Conservation (phyloP, 2,329 filamentous ascomycete genomes). For the Pezicula radicicola region DNA sequence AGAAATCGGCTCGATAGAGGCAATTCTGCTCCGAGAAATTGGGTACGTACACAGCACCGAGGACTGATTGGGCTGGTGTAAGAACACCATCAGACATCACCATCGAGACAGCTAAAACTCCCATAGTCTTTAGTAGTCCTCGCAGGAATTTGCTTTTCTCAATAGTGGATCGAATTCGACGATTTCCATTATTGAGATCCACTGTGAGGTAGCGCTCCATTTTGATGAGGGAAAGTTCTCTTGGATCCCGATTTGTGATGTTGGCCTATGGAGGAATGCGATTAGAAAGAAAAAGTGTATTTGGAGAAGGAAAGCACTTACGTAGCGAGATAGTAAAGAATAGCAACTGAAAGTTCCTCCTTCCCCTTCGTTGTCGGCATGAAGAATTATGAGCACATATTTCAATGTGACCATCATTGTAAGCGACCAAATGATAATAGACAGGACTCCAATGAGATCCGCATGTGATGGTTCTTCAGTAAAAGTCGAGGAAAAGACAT, state of each 20-base stretch:
- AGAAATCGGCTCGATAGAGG: too few relatives aligned
- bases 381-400: constrained; percentile 62
- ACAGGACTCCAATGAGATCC: constrained; percentile 60
- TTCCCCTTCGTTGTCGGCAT: constrained; percentile 67
- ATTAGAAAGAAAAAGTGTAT: neutral
- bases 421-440: constrained; percentile 65
- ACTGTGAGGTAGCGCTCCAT: constrained; percentile 56
- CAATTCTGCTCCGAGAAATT: too few relatives aligned
- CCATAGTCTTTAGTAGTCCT: constrained; percentile 56
- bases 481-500: constrained; percentile 67
- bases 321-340: constrained; percentile 58
- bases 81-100: constrained; percentile 63
- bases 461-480: constrained; percentile 46
- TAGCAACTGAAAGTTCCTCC: constrained; percentile 69
- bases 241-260: constrained; percentile 57
- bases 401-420: constrained; percentile 68
- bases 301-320: constrained; percentile 3
- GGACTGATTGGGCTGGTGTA: constrained; percentile 66
- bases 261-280: constrained; percentile 34
- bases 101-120: constrained; percentile 63
- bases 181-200: constrained; percentile 49
- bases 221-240: constrained; percentile 49
- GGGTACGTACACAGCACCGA: constrained; percentile 69
- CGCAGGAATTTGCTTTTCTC: constrained; percentile 54
- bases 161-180: constrained; percentile 51